These are phyloP conservation scores for Alternaria sp. DNA, from an alignment of 2,329 filamentous ascomycete species.

Conservation along the genomic window DNA sequence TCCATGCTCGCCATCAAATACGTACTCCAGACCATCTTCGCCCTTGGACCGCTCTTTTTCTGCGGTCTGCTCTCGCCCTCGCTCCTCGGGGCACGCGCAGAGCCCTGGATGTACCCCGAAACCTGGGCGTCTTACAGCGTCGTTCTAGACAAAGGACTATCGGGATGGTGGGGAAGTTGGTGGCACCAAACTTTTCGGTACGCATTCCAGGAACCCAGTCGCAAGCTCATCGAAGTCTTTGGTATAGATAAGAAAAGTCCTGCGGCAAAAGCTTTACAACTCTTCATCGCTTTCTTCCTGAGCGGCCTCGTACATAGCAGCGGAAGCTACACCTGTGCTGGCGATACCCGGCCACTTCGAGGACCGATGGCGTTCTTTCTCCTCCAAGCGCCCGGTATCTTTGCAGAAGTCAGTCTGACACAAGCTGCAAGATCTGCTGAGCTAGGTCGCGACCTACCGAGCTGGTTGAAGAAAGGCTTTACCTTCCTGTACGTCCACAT, in stretches of 20 bases:
- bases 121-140: conserved; percentile 62
- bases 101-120: conserved; percentile 69
- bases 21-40: conserved; percentile 69
- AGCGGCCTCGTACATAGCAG: conserved; percentile 75
- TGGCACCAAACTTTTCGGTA: conserved; percentile 93
- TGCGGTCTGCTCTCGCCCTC: conserved; percentile 65
- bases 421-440: conserved; percentile 47
- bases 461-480: conserved; percentile 57
- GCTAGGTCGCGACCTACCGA: conserved; percentile 54
- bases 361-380: conserved; percentile 74
- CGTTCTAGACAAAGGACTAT: conserved; percentile 74
- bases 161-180: conserved; percentile 83
- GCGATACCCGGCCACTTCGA: conserved; percentile 58
- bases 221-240: conserved; percentile 54
- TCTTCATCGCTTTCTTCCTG: conserved; percentile 68
- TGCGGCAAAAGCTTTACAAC: conserved; percentile 52
- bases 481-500: conserved; percentile 69
- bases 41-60: conserved; percentile 68
- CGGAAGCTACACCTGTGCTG: conserved; percentile 73
- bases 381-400: conserved; percentile 71
- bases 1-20: conserved; percentile 65
- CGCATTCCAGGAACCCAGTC: conserved; percentile 70
- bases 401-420: conserved; percentile 59
- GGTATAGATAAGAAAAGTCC: conserved; percentile 43
- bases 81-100: conserved; percentile 66